phyloP scores from a whole-genome alignment of 768 basidiomycete genomes.

The Podaxis sp. region DNA sequence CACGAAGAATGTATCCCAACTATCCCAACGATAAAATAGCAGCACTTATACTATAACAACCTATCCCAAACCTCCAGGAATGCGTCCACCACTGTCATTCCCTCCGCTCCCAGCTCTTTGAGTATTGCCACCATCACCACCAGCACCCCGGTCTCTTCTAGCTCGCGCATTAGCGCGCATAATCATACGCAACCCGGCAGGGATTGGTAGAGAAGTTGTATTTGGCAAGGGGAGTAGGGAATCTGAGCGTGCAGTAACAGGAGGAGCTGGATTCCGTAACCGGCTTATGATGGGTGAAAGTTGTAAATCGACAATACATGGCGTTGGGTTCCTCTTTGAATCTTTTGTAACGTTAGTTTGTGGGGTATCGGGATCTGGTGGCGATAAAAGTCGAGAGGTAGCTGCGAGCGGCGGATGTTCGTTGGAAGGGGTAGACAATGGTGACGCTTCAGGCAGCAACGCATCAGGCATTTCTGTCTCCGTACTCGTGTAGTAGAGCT shows the following conservation, averaged over 20 bases:
- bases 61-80: conserved; percentile 31
- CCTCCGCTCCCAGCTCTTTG: conserved; percentile 12
- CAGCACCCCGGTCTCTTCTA: conserved; percentile 16
- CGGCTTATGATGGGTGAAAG: conserved; percentile 52
- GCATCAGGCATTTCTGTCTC: conserved; percentile 40
- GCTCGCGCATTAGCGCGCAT: conserved; percentile 37
- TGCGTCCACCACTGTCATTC: conserved; percentile 18
- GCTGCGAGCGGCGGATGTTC: neutral
- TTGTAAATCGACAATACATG: conserved; percentile 58
- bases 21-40: conserved; percentile 2
- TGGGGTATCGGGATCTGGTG: conserved; percentile 14
- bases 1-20: too few relatives aligned
- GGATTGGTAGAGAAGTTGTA: conserved; percentile 53
- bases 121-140: conserved; percentile 1
- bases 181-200: conserved; percentile 48
- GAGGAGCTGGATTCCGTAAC: conserved; percentile 52
- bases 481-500: conserved; percentile 36
- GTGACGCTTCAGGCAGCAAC: conserved; percentile 25
- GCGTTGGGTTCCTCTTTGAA: conserved; percentile 19
- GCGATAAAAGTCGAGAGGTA: conserved; percentile 20
- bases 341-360: conserved; percentile 20
- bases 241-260: conserved; percentile 24
- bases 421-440: conserved; percentile 16
- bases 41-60: conserved; percentile 11
- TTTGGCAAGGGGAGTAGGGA: conserved; percentile 56